Percentiles rank a stretch among this genome's conserved stretches.
Conservation (phyloP, 2,329 filamentous ascomycete genomes). For the Emergomyces orientalis region DNA sequence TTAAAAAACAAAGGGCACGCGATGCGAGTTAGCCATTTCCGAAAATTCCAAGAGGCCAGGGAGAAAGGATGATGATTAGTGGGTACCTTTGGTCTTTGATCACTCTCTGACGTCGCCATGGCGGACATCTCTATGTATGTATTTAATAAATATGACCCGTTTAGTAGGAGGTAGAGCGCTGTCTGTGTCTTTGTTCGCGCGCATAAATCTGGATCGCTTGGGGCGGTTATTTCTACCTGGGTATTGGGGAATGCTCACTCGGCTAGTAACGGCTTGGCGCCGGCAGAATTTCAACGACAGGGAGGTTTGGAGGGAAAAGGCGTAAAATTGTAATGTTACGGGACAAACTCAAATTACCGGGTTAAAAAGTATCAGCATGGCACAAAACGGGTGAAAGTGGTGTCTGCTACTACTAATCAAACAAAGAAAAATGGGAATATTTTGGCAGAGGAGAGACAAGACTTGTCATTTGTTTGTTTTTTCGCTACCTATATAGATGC, state of each 20-base stretch:
- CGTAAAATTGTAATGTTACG: not conserved
- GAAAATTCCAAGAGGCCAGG: conserved; percentile 1
- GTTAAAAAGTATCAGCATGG: no score
- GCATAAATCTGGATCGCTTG: not conserved
- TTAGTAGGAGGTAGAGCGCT: no score
- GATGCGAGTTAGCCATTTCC: conserved; percentile 13
- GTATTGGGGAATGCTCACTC: not conserved
- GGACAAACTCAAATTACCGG: no score
- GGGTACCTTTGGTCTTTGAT: conserved; percentile 31
- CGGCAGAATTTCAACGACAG: not conserved
- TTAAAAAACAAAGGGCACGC: conserved; percentile 22
- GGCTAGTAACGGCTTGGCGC: not conserved
- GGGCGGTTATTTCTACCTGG: not conserved
- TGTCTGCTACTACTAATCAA: not conserved
- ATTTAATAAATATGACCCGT: not conserved
- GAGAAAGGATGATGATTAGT: not conserved
- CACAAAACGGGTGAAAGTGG: not conserved
- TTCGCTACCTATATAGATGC: not conserved
- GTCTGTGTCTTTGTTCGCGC: not conserved
- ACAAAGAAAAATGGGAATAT: not conserved
- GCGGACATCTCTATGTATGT: conserved; percentile 6
- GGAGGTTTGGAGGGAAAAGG: not conserved
- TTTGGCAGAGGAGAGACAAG: conserved; percentile 5
- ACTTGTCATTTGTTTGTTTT: conserved; percentile 2
- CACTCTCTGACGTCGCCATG: conserved; percentile 24